Evolutionary conservation across 2,329 filamentous ascomycete genomes (phyloP).

Genomic region (Fusarium sp.): DNA sequence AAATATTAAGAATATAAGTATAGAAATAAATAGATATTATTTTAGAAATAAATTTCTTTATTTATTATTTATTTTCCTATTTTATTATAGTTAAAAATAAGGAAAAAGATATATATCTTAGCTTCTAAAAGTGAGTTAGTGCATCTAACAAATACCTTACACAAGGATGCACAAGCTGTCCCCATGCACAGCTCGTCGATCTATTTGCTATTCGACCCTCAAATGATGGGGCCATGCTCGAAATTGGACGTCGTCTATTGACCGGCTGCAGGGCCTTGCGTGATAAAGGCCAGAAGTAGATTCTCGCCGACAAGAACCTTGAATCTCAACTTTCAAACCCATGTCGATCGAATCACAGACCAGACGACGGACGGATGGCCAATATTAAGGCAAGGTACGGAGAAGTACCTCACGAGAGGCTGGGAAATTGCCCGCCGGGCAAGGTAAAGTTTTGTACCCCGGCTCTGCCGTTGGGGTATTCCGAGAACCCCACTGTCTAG

Average conservation of each 20-base stretch:
- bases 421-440: slow-evolving; percentile 39
- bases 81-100: too few relatives aligned
- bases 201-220: slow-evolving; percentile 7
- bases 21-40: too few relatives aligned
- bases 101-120: too few relatives aligned
- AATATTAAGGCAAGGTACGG: slow-evolving; percentile 17
- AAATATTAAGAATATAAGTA: too few relatives aligned
- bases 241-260: slow-evolving; percentile 19
- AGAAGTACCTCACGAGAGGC: slow-evolving; percentile 36
- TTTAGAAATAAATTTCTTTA: too few relatives aligned
- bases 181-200: slow-evolving; percentile 29
- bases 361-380: slow-evolving; percentile 18
- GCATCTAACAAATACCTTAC: too few relatives aligned
- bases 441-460: slow-evolving; percentile 40
- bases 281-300: slow-evolving; percentile 25
- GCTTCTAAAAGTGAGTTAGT: too few relatives aligned
- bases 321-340: slow-evolving; percentile 32
- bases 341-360: slow-evolving; percentile 34
- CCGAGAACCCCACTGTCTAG: slow-evolving; percentile 37
- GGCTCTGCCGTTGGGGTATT: slow-evolving; percentile 31
- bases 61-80: too few relatives aligned
- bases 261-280: slow-evolving; percentile 23
- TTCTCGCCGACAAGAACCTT: slow-evolving; percentile 31
- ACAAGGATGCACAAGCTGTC: slow-evolving; percentile 6
- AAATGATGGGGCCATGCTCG: slow-evolving; percentile 7